Evolutionary conservation across 805 yeast species (phyloP).

Genomic region (Lachancea sp.): DNA sequence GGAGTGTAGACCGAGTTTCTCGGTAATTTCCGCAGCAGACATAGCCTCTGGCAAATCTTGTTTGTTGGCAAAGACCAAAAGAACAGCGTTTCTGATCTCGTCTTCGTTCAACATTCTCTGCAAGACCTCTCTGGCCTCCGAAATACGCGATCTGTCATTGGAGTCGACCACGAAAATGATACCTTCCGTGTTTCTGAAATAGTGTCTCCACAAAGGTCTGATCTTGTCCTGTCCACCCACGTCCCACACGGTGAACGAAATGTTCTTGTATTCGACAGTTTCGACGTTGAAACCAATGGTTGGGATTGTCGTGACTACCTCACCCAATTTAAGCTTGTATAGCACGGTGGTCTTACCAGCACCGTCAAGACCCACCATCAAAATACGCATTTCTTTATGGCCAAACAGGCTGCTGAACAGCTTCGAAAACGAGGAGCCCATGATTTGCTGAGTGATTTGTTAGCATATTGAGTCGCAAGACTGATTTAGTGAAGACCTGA

Average conservation of each 20-base stretch:
- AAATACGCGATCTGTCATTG: constrained; percentile 94
- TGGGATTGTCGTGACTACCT: constrained; percentile 93
- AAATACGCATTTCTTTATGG: constrained; percentile 95
- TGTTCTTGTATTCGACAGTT: constrained; percentile 95
- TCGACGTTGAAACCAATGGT: constrained; percentile 97
- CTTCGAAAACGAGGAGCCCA: constrained; percentile 95
- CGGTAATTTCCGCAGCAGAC: constrained; percentile 98
- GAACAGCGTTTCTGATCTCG: constrained; percentile 92
- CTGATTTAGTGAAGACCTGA: too few relatives aligned
- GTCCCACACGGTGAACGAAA: constrained; percentile 97
- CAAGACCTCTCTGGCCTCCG: constrained; percentile 96
- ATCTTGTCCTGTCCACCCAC: constrained; percentile 99
- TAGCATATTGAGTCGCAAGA: too few relatives aligned
- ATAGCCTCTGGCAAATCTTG: constrained; percentile 98
- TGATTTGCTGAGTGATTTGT: constrained; percentile 65
- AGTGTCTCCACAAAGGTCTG: constrained; percentile 98
- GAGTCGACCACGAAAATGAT: constrained; percentile 96
- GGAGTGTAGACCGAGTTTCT: constrained; percentile 92
- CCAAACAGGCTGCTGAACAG: constrained; percentile 93
- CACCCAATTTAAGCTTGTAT: constrained; percentile 91
- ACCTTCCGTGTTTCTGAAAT: constrained; percentile 98
- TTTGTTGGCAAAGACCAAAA: constrained; percentile 95
- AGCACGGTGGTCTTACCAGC: constrained; percentile 98
- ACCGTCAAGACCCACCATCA: constrained; percentile 97
- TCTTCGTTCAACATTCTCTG: constrained; percentile 98